Evolutionary conservation across 495 filamentous ascomycete species (phyloP).

Genomic region (Penicillium chermesinum): DNA sequence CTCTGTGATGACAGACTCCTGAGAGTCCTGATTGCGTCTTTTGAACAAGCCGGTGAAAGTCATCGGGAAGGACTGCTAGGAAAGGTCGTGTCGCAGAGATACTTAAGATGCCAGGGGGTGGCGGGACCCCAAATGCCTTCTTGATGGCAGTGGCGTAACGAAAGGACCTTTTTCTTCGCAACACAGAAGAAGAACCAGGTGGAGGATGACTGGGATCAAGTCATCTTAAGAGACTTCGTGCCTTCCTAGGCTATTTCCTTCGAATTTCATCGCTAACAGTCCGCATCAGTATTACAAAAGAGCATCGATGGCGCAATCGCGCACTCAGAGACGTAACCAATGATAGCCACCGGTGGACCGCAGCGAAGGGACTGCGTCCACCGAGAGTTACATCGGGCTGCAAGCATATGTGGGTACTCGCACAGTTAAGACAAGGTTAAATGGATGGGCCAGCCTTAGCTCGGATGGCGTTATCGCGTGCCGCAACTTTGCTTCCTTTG

Average conservation of each 20-base stretch:
- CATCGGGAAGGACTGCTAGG: neutral
- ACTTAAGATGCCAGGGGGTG: slow-evolving; percentile 1
- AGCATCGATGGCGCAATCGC: neutral
- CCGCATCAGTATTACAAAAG: neutral
- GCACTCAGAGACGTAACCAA: neutral
- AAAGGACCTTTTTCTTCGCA: too few species aligned
- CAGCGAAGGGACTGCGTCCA: too few species aligned
- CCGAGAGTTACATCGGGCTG: slow-evolving; percentile 5
- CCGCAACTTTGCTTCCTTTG: too few species aligned
- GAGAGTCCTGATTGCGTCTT: neutral
- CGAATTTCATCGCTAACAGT: too few species aligned
- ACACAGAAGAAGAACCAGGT: neutral
- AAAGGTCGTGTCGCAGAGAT: neutral
- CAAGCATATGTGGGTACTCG: neutral
- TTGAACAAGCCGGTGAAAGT: slow-evolving; percentile 7
- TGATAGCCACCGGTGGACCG: neutral
- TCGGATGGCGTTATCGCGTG: slow-evolving; percentile 26
- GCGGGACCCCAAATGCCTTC: neutral
- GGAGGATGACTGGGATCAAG: neutral
- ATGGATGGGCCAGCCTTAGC: slow-evolving; percentile 4
- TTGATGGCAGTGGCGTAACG: neutral
- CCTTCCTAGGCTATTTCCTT: too few species aligned
- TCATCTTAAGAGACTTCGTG: neutral
- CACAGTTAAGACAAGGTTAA: neutral
- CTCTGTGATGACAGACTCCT: neutral